phyloP scores from a whole-genome alignment of 345 rosid species.

The Cardiospermum halicacabum region DNA sequence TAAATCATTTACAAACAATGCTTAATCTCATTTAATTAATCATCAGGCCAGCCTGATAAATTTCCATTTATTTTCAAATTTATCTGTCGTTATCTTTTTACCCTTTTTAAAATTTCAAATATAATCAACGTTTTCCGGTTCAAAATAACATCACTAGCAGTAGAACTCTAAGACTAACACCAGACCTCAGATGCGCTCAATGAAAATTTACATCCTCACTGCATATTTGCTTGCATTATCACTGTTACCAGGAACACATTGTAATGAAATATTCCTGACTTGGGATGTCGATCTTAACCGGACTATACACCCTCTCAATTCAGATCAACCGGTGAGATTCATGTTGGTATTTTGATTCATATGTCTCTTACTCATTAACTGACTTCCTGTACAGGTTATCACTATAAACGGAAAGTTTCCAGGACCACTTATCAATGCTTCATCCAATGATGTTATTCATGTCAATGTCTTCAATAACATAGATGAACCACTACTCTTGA shows the following conservation, averaged over 20 bases:
- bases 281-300: constrained; percentile 29
- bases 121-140: no score
- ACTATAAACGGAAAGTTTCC: constrained; percentile 46
- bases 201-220: constrained; percentile 13
- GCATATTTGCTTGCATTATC: neutral
- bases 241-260: constrained; percentile 4
- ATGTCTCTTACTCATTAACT: no score
- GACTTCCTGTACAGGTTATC: constrained; percentile 28
- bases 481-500: constrained; percentile 43
- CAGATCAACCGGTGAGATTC: constrained; percentile 25
- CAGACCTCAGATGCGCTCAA: constrained; percentile 2
- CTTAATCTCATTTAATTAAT: neutral
- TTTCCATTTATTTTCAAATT: neutral
- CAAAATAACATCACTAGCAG: no score
- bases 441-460: constrained; percentile 36
- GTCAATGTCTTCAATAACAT: constrained; percentile 42
- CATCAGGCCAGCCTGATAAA: constrained; percentile 2
- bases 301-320: constrained; percentile 1
- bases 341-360: no score
- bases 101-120: constrained; percentile 1
- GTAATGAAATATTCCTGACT: constrained; percentile 23
- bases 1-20: neutral
- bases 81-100: neutral
- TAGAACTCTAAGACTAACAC: no score
- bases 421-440: constrained; percentile 48